Conservation (phyloP, 2,329 filamentous ascomycete species). For the Fusarium chaquense region DNA sequence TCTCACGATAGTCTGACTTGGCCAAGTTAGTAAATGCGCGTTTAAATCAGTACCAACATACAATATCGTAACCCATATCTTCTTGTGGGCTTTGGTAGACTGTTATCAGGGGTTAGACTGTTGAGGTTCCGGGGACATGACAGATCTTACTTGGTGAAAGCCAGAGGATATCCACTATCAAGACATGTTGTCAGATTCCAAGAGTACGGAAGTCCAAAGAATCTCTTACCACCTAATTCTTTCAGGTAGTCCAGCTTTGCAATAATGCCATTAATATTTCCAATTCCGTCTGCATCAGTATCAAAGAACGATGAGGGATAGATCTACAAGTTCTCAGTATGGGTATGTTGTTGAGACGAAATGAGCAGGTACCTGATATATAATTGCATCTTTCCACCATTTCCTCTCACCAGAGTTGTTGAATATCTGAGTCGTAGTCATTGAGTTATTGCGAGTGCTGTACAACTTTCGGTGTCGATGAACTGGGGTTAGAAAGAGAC, state of each 20-base stretch:
- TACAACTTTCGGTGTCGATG: not conserved
- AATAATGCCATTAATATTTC: constrained; percentile 65
- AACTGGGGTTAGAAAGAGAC: too few species aligned
- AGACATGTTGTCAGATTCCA: not conserved
- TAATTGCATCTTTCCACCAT: constrained; percentile 10
- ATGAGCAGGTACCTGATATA: not conserved
- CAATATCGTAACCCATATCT: constrained; percentile 45
- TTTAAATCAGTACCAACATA: not conserved
- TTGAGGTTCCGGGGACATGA: accelerated
- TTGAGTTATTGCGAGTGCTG: not conserved
- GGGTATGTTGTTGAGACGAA: accelerated
- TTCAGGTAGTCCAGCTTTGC: constrained; percentile 61
- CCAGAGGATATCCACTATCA: constrained; percentile 5
- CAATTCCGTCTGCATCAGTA: constrained; percentile 59
- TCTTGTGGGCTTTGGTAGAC: constrained; percentile 41
- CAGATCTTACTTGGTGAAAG: not conserved
- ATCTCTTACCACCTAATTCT: constrained; percentile 24
- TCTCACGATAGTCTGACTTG: constrained; percentile 35
- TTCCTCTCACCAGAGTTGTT: not conserved
- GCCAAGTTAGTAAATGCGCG: not conserved
- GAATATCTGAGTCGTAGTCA: not conserved
- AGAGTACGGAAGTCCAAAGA: accelerated
- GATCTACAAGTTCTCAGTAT: constrained; percentile 53
- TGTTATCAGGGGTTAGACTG: not conserved
- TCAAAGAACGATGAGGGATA: constrained; percentile 64